Base-by-base conservation (phyloP, 192 early-diverging fungal species). In the Spizellomyces sp. region DNA sequence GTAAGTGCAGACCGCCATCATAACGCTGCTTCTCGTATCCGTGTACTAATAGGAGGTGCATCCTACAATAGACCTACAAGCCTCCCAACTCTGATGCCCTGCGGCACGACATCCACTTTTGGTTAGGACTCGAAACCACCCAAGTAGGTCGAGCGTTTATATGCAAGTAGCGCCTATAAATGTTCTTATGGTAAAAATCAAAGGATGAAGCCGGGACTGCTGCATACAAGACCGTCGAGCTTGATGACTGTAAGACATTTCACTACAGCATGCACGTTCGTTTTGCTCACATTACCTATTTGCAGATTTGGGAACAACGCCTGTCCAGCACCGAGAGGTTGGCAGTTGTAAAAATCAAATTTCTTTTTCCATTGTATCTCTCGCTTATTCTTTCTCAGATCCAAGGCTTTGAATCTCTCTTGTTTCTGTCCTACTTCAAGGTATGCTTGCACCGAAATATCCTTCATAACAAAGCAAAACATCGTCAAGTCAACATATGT, bases 71-170 rank as follows among this genome's bases (percentile, higher is more conserved):
- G 86, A 83, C 89, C 1, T 87, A 82, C 61, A 88, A 86, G 67
- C 84, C 87, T 71, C 70, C 83, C 47, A 73, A 88, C 56, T 79
- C 75, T 0, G 85, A 89, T 36, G 81, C 75, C 10, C 77, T 94
- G 9, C 67, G 85, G n/a, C 90, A 94, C 58, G 82, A 94, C 67
- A 82, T 93, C 68, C 92, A 94, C 79, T 94, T 93, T 70, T 94
- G 93, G 92, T 83, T 94, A 54, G 93, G 93, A 15, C 64, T 83
- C 15, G 84, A 92, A 55, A 92, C 91, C 10, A 83, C 77, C 47
- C 92, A 94, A 70, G 88, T 67, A 66, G 66, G 48, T 45, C 21
- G 22, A 54, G 36, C 21, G 36, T 52, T 58, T 59, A 14, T 42
- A 14, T 36, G 27, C 27, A 36, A 36, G 27, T 36, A 36, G 27